Evolutionary conservation across 306 rosid genomes (phyloP), one percentile per base, ranked within the genome.

Genomic region (Rosa multiflora): DNA sequence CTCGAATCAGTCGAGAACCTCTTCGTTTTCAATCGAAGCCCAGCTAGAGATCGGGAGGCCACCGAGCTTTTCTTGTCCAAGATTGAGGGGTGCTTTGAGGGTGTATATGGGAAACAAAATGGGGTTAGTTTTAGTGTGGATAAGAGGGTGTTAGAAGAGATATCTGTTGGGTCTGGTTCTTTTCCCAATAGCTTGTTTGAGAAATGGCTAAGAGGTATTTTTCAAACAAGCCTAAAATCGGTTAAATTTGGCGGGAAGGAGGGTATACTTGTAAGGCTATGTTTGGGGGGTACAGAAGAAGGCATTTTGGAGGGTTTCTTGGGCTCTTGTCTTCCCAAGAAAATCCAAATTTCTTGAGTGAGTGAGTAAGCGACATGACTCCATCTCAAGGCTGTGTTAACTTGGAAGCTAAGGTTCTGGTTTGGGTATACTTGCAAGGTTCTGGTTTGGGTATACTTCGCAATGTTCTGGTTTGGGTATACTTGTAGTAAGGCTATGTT

Each of bases 141-240:
- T 39, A 92, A 86, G 76, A 87, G 83, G 88, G 93, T 93, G 83
- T 64, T 90, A 87, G 90, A 93, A 75, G 88, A 83, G 76, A 81
- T 96, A 73, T 80, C 83, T 62, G 72, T 71, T 59, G 90, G 94
- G 76, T 90, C 89, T 67, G 97, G 88, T 73, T 87, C 71, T 40
- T 96, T 91, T 86, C 82, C 94, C 79, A 88, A 96, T 82, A 87
- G 89, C 78, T 79, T 86, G 93, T 96, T 91, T 87, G 94, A 96
- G 78, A 96, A 93, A 87, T 96, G 99, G 99, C 80, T 88, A 58
- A 84, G 86, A 83, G 94, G 89, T 78, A 91, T 93, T 85, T 91
- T 96, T 79, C 87, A 90, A 85, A 86, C 83, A 43, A 92, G 91
- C 79, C 88, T 91, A 80, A 80, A 85, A 72, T 79, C 68, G 61